Percentiles rank a stretch among this genome's conserved stretches.
Evolutionary conservation across 1,139 yeast species (phyloP).

Genomic region (Geotrichum histeridarum): DNA sequence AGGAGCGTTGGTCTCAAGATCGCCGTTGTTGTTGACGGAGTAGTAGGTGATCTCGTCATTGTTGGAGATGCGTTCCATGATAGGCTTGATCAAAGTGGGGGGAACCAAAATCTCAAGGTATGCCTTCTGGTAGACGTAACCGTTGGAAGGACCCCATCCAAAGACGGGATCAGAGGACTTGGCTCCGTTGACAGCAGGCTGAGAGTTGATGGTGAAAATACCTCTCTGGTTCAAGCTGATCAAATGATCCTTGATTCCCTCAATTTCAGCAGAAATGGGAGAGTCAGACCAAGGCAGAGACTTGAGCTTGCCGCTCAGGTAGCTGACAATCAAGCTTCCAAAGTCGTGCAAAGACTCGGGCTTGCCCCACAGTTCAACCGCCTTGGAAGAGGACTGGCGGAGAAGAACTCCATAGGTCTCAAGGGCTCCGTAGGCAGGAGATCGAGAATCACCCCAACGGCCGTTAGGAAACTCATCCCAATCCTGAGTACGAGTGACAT

Average conservation of each 20-base stretch:
- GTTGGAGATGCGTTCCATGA: slow-evolving; percentile 45
- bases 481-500: slow-evolving; percentile 81
- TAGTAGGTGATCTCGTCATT: slow-evolving; percentile 64
- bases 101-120: slow-evolving; percentile 81
- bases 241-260: slow-evolving; percentile 55
- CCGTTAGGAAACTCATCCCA: slow-evolving; percentile 97
- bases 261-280: slow-evolving; percentile 73
- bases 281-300: slow-evolving; percentile 96
- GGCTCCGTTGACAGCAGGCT: slow-evolving; percentile 85
- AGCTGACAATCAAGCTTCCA: slow-evolving; percentile 55
- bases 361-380: slow-evolving; percentile 80
- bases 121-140: slow-evolving; percentile 89
- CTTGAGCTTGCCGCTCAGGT: slow-evolving; percentile 62
- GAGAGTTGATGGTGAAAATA: slow-evolving; percentile 82
- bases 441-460: slow-evolving; percentile 89
- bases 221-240: slow-evolving; percentile 60
- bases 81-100: slow-evolving; percentile 44
- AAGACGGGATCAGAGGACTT: slow-evolving; percentile 63
- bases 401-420: slow-evolving; percentile 57
- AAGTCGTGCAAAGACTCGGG: slow-evolving; percentile 61
- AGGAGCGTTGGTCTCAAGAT: slow-evolving; percentile 59
- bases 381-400: slow-evolving; percentile 53
- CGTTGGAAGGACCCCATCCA: slow-evolving; percentile 97
- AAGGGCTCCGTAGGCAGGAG: slow-evolving; percentile 90
- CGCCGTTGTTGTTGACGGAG: slow-evolving; percentile 61